These are phyloP conservation scores for Syzygium aqueum DNA, from an alignment of 345 rosid species.

Conservation along the genomic window DNA sequence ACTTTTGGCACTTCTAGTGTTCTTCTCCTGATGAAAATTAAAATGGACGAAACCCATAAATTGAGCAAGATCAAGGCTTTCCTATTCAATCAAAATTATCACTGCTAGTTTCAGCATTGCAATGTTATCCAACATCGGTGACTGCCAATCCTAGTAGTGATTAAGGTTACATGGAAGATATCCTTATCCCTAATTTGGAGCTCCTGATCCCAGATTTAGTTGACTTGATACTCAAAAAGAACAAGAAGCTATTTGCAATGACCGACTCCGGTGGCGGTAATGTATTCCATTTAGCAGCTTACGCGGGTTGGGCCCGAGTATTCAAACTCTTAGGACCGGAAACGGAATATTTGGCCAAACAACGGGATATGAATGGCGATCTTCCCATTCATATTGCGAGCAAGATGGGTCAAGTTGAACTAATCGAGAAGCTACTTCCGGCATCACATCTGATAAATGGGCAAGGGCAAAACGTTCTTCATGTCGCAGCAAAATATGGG, in stretches of 20 bases:
- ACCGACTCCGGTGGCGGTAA: neutral
- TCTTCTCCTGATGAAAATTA: neutral
- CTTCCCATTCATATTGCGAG: neutral
- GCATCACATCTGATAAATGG: neutral
- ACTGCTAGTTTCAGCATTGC: neutral
- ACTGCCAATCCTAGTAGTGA: neutral
- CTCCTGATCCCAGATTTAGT: neutral
- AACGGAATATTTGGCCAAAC: neutral
- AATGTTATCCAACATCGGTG: neutral
- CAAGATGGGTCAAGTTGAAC: neutral
- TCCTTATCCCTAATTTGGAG: neutral
- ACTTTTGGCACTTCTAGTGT: no score
- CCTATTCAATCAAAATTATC: neutral
- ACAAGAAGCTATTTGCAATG: neutral
- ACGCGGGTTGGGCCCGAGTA: accelerated
- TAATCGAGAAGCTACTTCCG: neutral
- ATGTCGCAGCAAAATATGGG: neutral
- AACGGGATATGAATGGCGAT: neutral
- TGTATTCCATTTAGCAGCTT: neutral
- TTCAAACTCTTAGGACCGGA: neutral
- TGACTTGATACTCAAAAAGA: accelerated
- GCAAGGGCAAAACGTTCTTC: neutral
- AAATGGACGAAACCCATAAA: neutral
- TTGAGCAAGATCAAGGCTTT: neutral
- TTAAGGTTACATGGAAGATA: neutral